A percentile compares a stretch with the other conserved stretches of the same genome.
phyloP scores from a whole-genome alignment of 345 rosid species.

The Cardiospermum halicacabum region DNA sequence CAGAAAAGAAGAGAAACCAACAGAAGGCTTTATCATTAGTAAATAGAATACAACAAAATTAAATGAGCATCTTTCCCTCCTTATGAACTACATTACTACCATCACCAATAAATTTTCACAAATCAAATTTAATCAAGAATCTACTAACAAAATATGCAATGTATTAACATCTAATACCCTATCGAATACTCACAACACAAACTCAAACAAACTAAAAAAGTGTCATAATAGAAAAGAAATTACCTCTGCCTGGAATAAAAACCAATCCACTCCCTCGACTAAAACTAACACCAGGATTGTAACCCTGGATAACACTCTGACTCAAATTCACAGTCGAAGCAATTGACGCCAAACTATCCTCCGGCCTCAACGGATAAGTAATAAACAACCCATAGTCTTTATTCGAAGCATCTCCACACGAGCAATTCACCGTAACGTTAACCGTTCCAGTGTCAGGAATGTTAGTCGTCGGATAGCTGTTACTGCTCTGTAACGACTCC shows the following conservation, averaged over 20 bases:
- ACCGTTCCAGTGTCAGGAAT: conserved; percentile 41
- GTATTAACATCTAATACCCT: too few species aligned
- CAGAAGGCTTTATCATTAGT: conserved; percentile 15
- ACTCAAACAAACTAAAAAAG: background rate
- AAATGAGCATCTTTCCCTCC: background rate
- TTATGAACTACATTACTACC: too few species aligned
- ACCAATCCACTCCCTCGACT: conserved; percentile 60
- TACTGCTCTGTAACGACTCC: conserved; percentile 25
- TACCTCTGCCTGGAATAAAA: conserved; percentile 68
- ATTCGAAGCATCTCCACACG: conserved; percentile 50
- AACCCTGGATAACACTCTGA: conserved; percentile 38
- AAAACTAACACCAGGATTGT: conserved; percentile 58
- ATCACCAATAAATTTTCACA: too few species aligned
- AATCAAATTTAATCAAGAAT: too few species aligned
- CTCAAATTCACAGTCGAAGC: conserved; percentile 31
- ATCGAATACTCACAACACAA: too few species aligned
- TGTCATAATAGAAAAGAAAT: background rate
- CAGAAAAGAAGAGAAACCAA: conserved; percentile 11
- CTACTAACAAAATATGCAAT: background rate
- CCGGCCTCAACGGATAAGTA: conserved; percentile 63
- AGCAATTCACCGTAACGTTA: conserved; percentile 65
- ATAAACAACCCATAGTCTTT: conserved; percentile 55
- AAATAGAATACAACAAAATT: background rate
- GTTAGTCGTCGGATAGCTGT: conserved; percentile 17
- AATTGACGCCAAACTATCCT: conserved; percentile 42